Evolutionary conservation across 441 rosid genomes (phyloP), one percentile per base, ranked within the genome.

Genomic region (Codiaeum variegatum): DNA sequence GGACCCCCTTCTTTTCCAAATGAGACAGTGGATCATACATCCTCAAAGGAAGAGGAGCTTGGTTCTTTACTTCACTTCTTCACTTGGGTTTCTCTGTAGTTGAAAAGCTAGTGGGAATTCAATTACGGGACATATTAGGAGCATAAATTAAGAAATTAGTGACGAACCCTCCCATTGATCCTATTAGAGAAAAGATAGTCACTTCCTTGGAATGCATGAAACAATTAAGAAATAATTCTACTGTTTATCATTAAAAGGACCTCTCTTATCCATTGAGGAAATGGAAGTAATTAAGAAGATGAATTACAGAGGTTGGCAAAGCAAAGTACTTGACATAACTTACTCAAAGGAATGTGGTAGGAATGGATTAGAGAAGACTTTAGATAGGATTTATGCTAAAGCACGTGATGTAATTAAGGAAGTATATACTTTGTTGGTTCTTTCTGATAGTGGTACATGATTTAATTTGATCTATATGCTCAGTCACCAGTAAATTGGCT

Each of bases 151-250:
- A n/a, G n/a, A n/a, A n/a, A n/a, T n/a, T n/a, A 87, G 99, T 96
- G 62, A 96, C 99, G 59, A 96, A 96, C 73, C 99, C 99, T 66
- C 99, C 99, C 28, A 96, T 96, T 36, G 99, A 96, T 83, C 99
- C 99, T 54, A 96, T 96, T 51, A 89, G 99, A 73, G 99, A 96
- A 88, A 94, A 96, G 86, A 96, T 96, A 70, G 99, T 96, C 56
- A 96, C 99, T 68, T 96, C 99, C 49, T 92, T 87, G 98, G 95
- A 94, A 77, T 96, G 98, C 90, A 96, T 96, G 99, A 96, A 86
- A 92, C 98, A 77, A 90, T 94, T 0, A 98, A 96, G 83, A 96
- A 92, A 63, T 98, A 96, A 78, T 96, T 98, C 72, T 92, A 88
- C 78, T 98, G 99, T 55, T 94, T 96, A 68, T 94, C 99, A 59